Evolutionary conservation across 2,329 filamentous ascomycete species (phyloP).

Genomic region (Aspergillus sp.): DNA sequence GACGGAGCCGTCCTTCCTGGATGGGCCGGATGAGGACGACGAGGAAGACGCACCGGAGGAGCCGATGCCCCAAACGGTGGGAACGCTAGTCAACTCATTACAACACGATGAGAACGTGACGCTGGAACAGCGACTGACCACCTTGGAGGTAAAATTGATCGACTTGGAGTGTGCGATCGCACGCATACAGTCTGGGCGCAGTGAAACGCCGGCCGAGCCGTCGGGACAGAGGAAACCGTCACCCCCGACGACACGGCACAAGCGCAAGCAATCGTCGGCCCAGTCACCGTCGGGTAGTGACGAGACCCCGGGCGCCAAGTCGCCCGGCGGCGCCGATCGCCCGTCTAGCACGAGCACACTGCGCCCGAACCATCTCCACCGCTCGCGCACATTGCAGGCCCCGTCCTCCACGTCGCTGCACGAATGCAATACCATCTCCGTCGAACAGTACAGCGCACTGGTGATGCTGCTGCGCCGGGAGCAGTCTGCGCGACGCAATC

Average conservation of each 20-base stretch:
- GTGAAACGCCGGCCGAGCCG: constrained; percentile 22
- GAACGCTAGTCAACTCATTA: constrained; percentile 43
- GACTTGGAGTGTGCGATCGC: constrained; percentile 54
- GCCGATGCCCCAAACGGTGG: constrained; percentile 38
- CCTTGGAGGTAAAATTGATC: constrained; percentile 53
- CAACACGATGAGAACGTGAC: constrained; percentile 43
- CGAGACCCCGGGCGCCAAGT: constrained; percentile 10
- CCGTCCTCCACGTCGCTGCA: constrained; percentile 35
- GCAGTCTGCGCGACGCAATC: constrained; percentile 47
- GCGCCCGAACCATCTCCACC: constrained; percentile 35
- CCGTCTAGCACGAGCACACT: constrained; percentile 36
- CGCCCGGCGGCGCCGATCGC: constrained; percentile 20
- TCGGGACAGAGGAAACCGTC: constrained; percentile 20
- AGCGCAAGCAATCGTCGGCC: constrained; percentile 21
- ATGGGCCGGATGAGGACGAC: constrained; percentile 17
- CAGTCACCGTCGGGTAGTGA: constrained; percentile 13
- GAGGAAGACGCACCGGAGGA: constrained; percentile 22
- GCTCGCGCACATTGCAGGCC: constrained; percentile 26
- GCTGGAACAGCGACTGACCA: constrained; percentile 51
- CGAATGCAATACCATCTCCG: constrained; percentile 41
- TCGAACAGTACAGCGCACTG: constrained; percentile 51
- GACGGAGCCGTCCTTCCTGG: constrained; percentile 23
- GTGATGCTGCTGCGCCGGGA: constrained; percentile 50
- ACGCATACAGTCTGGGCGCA: constrained; percentile 45
- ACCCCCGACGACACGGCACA: constrained; percentile 15